Base-by-base conservation (phyloP, 2,329 filamentous ascomycete species). In the Lomentospora prolificans region DNA sequence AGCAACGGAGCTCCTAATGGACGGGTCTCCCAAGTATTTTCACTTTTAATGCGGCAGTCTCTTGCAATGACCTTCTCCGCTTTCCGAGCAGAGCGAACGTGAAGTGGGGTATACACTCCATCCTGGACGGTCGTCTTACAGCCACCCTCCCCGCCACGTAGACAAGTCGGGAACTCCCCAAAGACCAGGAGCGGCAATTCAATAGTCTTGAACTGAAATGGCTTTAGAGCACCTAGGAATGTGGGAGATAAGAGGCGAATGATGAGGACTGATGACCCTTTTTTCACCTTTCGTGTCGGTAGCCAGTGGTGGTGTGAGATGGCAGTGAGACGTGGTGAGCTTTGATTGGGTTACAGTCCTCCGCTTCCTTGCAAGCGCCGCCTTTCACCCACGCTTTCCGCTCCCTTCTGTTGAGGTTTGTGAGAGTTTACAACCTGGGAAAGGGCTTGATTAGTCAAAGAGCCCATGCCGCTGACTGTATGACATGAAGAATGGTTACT, bases 321-420 rank as follows among this genome's bases (percentile, higher is more conserved):
- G 53, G 53, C 53, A 39, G 53, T 46, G 30, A 55, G 53, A 55
- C 53, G 53, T 55, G 53, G 53, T 55, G 44, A 17, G 22, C 19
- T 22, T 17, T 55, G 53, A 55, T 55, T 55, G 53, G 53, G 24
- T 39, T 46, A 7, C 12, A 19, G n/a, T 10, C 14, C 17, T 14
- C 28, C 30, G 33, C 33, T 25, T 48, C 53, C 53, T 55, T 50
- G 28, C 53, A 55, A 55, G 46, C 24, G 22, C 52, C 12, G 36
- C 6, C 52, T 9, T 41, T 19, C 41, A 30, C 27, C 28, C 24
- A 28, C 41, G 10, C 28, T 54, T 22, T 50, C 19, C 25, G 4
- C 6, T 50, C 24, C 24, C 39, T 28, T 51, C 36, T 36, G 17
- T 25, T 25, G 7, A 4, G 41, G 19, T 12, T 4, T 24, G 33